Evolutionary conservation across 1,284 basidiomycete genomes (phyloP).

Genomic region (Leccinum subrobustum): DNA sequence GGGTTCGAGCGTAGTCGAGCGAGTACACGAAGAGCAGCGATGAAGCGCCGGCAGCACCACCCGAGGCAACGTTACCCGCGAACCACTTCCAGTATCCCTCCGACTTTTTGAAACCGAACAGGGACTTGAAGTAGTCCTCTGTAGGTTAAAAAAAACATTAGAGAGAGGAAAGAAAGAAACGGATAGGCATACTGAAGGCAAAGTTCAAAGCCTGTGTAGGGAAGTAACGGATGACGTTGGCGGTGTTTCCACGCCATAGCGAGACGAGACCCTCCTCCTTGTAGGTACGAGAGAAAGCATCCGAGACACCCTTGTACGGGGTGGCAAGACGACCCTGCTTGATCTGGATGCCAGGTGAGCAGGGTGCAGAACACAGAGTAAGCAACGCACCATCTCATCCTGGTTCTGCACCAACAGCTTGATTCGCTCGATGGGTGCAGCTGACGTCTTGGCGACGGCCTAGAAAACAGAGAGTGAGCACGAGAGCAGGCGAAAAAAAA

Average conservation of each 20-base stretch:
- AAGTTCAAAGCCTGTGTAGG: conserved; percentile 96
- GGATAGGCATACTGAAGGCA: conserved; percentile 74
- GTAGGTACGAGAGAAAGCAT: conserved; percentile 89
- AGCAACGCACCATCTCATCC: conserved; percentile 77
- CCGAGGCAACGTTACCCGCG: conserved; percentile 90
- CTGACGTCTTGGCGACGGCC: conserved; percentile 97
- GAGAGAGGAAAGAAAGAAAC: too few relatives aligned
- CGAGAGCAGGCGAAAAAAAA: neutral
- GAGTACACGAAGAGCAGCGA: conserved; percentile 98
- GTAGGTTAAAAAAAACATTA: neutral
- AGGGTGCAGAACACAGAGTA: neutral
- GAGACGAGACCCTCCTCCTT: conserved; percentile 88
- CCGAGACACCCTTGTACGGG: conserved; percentile 92
- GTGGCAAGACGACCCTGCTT: conserved; percentile 92
- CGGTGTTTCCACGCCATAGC: conserved; percentile 95
- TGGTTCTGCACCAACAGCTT: conserved; percentile 98
- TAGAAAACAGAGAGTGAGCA: conserved; percentile 32
- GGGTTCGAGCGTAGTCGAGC: conserved; percentile 95
- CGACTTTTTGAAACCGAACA: conserved; percentile 89
- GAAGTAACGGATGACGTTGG: conserved; percentile 99
- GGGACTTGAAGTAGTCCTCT: conserved; percentile 97
- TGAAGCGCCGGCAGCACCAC: conserved; percentile 96
- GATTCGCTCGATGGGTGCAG: conserved; percentile 98
- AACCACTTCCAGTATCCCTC: conserved; percentile 93
- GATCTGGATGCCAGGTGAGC: conserved; percentile 56